Percentiles rank a stretch among this genome's conserved stretches.
phyloP scores from a whole-genome alignment of 352 stramenopile species.

The Proteromonas lacertae region DNA sequence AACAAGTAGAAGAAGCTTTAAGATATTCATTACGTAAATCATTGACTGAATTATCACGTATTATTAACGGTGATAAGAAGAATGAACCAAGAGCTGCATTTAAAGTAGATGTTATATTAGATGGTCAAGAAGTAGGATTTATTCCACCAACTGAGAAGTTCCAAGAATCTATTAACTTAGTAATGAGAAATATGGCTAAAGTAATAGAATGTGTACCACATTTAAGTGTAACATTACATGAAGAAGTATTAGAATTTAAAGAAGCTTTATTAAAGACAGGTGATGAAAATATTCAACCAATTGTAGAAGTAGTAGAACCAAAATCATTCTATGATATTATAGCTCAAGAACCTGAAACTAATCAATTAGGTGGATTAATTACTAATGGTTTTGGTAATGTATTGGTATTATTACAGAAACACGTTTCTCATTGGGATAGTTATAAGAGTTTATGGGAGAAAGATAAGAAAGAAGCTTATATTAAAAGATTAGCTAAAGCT shows the following conservation, averaged over 20 bases:
- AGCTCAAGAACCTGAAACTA: constrained; percentile 67
- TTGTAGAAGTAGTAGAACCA: neutral
- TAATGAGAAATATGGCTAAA: constrained; percentile 72
- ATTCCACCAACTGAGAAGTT: constrained; percentile 61
- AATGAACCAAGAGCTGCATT: constrained; percentile 45
- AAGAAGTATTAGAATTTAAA: neutral
- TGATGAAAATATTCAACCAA: constrained; percentile 1
- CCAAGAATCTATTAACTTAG: constrained; percentile 61
- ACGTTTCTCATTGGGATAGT: constrained; percentile 69
- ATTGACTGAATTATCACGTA: constrained; percentile 54
- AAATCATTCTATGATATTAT: constrained; percentile 57
- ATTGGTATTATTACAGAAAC: constrained; percentile 60
- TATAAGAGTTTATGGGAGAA: constrained; percentile 22
- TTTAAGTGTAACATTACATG: constrained; percentile 9
- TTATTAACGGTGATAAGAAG: constrained; percentile 61
- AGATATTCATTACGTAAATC: constrained; percentile 62
- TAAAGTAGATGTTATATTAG: constrained; percentile 51
- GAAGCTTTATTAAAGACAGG: neutral
- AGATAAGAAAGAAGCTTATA: constrained; percentile 38
- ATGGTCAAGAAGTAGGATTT: constrained; percentile 61
- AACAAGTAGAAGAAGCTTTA: constrained; percentile 13
- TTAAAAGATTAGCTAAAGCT: constrained; percentile 65
- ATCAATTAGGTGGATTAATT: constrained; percentile 66
- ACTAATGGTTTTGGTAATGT: constrained; percentile 76
- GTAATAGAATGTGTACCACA: constrained; percentile 52